Conservation (phyloP, 1,139 yeast species). For the Meyerozyma athensensis region DNA sequence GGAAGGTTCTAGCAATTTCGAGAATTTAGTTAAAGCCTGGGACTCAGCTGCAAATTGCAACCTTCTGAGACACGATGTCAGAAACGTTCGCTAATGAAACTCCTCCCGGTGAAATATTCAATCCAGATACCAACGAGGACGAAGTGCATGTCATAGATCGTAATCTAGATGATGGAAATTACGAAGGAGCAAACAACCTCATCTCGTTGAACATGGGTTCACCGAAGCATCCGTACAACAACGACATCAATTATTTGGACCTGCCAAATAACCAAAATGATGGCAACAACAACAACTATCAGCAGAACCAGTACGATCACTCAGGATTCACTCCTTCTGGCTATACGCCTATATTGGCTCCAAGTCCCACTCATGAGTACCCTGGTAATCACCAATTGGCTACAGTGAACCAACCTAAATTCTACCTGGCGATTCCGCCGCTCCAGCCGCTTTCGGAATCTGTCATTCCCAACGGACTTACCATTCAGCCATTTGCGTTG, state of each 20-base stretch:
- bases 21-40: not conserved
- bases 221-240: constrained; percentile 1
- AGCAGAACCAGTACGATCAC: constrained; percentile 5
- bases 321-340: constrained; percentile 11
- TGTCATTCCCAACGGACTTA: constrained; percentile 25
- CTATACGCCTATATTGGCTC: constrained; percentile 10
- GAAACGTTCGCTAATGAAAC: not conserved
- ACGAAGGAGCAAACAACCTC: not conserved
- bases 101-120: not conserved
- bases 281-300: constrained; percentile 6
- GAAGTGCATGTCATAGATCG: constrained; percentile 2
- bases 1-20: constrained; percentile 8
- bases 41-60: constrained; percentile 2
- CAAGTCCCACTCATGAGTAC: constrained; percentile 5
- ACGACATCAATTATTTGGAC: not conserved
- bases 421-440: constrained; percentile 23
- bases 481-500: constrained; percentile 12
- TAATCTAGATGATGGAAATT: not conserved
- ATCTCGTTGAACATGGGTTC: constrained; percentile 1
- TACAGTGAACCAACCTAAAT: constrained; percentile 12
- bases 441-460: constrained; percentile 34
- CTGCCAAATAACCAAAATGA: constrained; percentile 3
- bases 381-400: constrained; percentile 13
- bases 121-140: constrained; percentile 2
- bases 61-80: not conserved